Conservation (phyloP, 2,329 filamentous ascomycete species). For the Didymella segeticola region DNA sequence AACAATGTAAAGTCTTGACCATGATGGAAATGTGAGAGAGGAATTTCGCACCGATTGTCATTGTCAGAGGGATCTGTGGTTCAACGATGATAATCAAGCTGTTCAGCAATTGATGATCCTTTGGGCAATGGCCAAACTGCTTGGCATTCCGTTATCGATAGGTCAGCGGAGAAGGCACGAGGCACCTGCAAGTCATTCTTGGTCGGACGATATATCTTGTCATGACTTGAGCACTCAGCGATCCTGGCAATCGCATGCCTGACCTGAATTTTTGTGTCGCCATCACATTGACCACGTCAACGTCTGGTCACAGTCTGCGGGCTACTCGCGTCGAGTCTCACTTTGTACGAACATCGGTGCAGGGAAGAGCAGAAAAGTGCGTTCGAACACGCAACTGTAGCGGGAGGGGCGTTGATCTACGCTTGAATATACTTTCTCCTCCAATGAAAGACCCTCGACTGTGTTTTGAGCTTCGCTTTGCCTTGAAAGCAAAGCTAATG, state of each 20-base stretch:
- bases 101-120: background rate
- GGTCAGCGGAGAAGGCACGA: background rate
- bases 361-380: constrained; percentile 6
- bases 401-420: constrained; percentile 9
- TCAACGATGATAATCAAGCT: background rate
- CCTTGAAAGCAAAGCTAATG: constrained; percentile 9
- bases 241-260: background rate
- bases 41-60: background rate
- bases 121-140: background rate
- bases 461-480: constrained; percentile 1
- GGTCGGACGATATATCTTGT: background rate
- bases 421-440: constrained; percentile 6
- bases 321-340: background rate
- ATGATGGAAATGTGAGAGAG: background rate
- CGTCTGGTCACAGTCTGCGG: background rate
- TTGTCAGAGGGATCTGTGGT: background rate
- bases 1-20: background rate
- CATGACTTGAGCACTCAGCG: background rate
- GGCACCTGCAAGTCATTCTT: constrained; percentile 6
- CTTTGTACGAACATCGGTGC: background rate
- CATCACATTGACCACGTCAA: background rate
- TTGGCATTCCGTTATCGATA: constrained; percentile 10
- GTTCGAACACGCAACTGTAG: background rate
- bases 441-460: constrained; percentile 8
- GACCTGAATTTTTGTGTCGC: background rate